Conservation (phyloP, 1,284 basidiomycete species). For the Acaromyces ingoldii region DNA sequence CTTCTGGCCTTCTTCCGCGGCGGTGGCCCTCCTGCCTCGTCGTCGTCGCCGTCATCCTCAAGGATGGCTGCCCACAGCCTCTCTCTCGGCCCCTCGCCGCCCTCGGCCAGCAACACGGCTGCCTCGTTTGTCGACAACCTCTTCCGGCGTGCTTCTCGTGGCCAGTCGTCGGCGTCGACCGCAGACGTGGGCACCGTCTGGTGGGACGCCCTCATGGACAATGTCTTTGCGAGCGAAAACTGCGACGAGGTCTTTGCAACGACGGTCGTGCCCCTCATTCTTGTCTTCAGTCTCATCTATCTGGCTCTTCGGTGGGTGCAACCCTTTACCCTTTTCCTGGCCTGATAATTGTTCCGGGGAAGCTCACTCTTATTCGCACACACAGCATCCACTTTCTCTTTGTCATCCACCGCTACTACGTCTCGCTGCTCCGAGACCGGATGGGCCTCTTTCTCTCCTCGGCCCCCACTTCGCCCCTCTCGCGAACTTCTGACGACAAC, state of each 20-base stretch:
- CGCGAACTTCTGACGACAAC: background rate
- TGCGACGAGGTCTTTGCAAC: conserved; percentile 33
- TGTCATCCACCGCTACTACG: conserved; percentile 1
- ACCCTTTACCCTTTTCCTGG: too few relatives aligned
- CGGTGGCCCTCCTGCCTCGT: background rate
- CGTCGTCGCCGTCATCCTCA: background rate
- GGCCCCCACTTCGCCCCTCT: too few relatives aligned
- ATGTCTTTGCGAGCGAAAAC: conserved; percentile 25
- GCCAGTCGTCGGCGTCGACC: too few relatives aligned
- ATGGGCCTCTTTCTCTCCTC: background rate
- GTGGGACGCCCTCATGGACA: conserved; percentile 27
- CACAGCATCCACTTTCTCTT: conserved; percentile 2
- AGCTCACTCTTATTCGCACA: background rate
- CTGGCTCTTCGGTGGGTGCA: conserved; percentile 15
- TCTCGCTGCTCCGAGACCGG: background rate
- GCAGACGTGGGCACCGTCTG: too few relatives aligned
- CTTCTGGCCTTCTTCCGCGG: background rate
- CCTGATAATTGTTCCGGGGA: too few relatives aligned
- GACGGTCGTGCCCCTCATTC: conserved; percentile 20
- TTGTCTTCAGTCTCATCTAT: conserved; percentile 22
- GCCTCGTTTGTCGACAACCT: background rate
- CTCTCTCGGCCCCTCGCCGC: background rate
- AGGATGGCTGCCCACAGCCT: background rate
- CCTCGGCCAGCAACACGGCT: background rate
- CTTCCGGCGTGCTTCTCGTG: too few relatives aligned